These are phyloP conservation scores for Ogataea salicorniae DNA, from an alignment of 805 yeast species.

Conservation along the genomic window DNA sequence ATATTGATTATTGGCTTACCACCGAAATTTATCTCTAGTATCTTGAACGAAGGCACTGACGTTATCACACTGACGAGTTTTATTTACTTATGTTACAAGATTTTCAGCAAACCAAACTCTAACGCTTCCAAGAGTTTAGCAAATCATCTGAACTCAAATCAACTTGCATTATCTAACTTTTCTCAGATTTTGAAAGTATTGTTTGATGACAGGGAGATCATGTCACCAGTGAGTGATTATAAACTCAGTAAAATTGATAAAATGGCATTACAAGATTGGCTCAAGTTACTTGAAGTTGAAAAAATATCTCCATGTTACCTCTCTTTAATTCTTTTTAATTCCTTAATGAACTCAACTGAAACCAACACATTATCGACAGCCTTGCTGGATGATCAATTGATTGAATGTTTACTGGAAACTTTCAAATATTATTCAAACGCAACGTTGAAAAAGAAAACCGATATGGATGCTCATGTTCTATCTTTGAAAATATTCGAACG, in stretches of 20 bases:
- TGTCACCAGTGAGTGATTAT: background rate
- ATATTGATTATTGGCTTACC: conserved; percentile 13
- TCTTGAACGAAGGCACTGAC: conserved; percentile 5
- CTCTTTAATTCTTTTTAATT: conserved; percentile 4
- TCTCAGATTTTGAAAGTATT: background rate
- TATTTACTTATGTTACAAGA: conserved; percentile 2
- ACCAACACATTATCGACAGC: background rate
- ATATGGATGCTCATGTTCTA: too few species aligned
- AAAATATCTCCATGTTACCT: conserved; percentile 3
- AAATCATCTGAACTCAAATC: background rate
- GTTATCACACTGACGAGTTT: conserved; percentile 1
- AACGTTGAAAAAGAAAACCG: too few species aligned
- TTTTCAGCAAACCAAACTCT: conserved; percentile 1
- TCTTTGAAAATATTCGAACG: too few species aligned
- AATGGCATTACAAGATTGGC: conserved; percentile 15
- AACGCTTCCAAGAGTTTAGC: conserved; percentile 1
- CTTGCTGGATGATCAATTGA: conserved; percentile 1
- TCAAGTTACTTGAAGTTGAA: conserved; percentile 2
- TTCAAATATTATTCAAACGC: too few species aligned
- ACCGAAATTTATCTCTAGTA: background rate
- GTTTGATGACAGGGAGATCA: background rate
- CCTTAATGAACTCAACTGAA: background rate
- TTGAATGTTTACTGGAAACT: background rate
- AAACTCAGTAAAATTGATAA: conserved; percentile 9
- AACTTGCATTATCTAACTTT: background rate